Base-by-base conservation (phyloP, 2,329 filamentous ascomycete genomes). In the Pseudopithomyces chartarum region DNA sequence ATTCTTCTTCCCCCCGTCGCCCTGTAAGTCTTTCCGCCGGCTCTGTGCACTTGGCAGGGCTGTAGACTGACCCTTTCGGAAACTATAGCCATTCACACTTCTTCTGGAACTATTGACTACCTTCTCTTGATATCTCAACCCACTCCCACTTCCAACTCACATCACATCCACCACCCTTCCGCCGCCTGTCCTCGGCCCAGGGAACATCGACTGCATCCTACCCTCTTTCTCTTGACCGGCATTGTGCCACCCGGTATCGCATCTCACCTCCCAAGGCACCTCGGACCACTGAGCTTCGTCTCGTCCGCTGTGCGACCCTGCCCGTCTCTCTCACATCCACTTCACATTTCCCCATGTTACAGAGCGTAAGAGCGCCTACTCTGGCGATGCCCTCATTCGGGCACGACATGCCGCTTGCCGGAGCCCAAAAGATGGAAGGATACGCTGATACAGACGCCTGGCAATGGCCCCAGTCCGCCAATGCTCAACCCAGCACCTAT, bases 311-410 rank as follows among this genome's bases (percentile, higher is more conserved):
- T 13, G 46, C 23, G 10, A 15, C 33, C 17, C n/a, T 32, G n/a
- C 17, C 15, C 32, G 45, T 53, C 43, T 54, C 58, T 45, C 47
- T 36, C 47, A 7, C 45, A 10, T 46, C 26, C 15, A 23, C 23
- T 38, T 12, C 23, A 33, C 45, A 23, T 38, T n/a, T 68, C 70
- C 68, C 55, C 69, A 75, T 74, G 71, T 74, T 74, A 69, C 71
- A 74, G 63, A 68, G 69, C 54, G 69, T 73, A 38, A 60, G 71
- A 54, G 64, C 70, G 60, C 68, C 73, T 60, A 68, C 66, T 53
- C 54, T 74, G 61, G 71, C 68, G 63, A 71, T 75, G 71, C 68
- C 72, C 62, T 63, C 70, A 48, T 75, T 71, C 62, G 71, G 69
- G 60, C 70, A 73, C 51, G 62, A 71, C 47, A 52, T 73, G 66